Conservation (phyloP, 441 rosid species). For the Croton laevigatus region DNA sequence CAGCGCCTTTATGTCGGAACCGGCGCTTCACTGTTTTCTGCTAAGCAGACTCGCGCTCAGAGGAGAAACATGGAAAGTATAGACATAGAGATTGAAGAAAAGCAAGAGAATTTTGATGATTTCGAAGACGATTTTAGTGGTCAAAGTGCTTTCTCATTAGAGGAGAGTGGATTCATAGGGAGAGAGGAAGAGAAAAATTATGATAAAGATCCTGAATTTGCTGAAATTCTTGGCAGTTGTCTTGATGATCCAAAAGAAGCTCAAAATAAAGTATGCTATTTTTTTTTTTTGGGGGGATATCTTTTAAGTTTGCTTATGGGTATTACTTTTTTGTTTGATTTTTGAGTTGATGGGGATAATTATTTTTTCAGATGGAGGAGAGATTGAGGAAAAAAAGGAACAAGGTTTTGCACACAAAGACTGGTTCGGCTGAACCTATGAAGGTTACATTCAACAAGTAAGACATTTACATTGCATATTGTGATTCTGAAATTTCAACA, state of each 20-base stretch:
- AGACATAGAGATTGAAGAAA: constrained; percentile 32
- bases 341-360: constrained; percentile 13
- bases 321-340: neutral
- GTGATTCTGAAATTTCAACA: neutral
- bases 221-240: constrained; percentile 72
- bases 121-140: constrained; percentile 25
- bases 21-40: constrained; percentile 17
- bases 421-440: constrained; percentile 73
- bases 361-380: constrained; percentile 66
- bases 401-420: constrained; percentile 73
- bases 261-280: constrained; percentile 49
- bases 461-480: constrained; percentile 25
- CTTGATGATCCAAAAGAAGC: constrained; percentile 78
- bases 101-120: constrained; percentile 10
- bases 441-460: constrained; percentile 80
- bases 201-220: constrained; percentile 83
- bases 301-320: neutral
- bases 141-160: constrained; percentile 26
- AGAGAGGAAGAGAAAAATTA: constrained; percentile 47
- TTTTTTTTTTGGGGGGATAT: too few species aligned
- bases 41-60: constrained; percentile 17
- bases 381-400: constrained; percentile 79
- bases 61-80: constrained; percentile 22
- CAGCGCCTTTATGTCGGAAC: neutral
- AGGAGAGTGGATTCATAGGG: constrained; percentile 34